Evolutionary conservation across 2,329 filamentous ascomycete species (phyloP), one percentile per base, ranked within the genome.

Genomic region (Exophiala lecanii-corni): DNA sequence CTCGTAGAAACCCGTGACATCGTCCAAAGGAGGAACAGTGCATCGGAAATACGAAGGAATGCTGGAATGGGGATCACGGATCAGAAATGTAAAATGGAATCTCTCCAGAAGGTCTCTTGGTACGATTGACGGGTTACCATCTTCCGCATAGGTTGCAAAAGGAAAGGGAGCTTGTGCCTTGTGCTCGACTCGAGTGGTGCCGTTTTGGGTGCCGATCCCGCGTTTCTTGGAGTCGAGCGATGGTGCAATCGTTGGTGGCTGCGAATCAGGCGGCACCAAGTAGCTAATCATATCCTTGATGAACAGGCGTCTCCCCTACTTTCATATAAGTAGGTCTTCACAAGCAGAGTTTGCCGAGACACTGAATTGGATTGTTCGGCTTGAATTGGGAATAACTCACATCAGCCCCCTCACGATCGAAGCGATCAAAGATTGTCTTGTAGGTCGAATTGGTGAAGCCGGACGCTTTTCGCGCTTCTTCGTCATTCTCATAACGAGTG

Each of bases 281-380:
- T 97, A 97, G 67, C 96, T 84, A 43, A 86, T 83, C 71, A 97
- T 98, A 65, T 97, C 92, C 67, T 98, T 98, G 76, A 98, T 92
- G 71, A 97, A 96, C 57, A 94, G 72, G 56, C 91, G 86, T 72
- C 94, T 95, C 58, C 82, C 85, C 86, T 94, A 50, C 55, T 60
- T 57, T 43, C 60, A 55, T 61, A 66, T 74, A 64, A 70, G 66
- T 63, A 45, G 23, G 6, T 26, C 7, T 7, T 26, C 23, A 7
- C 23, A 26, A 12, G 23, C 23, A 26, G 7, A 7, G 23, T 26
- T 26, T 26, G 23, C 23, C 23, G 23, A n/a, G n/a, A n/a, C n/a
- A n/a, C n/a, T n/a, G n/a, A n/a, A n/a, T n/a, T n/a, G n/a, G n/a
- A n/a, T n/a, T n/a, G n/a, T n/a, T n/a, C n/a, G n/a, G n/a, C n/a